Conservation (phyloP, 225 moss, liverwort and hornwort genomes). For the Rhytidiadelphus loreus region DNA sequence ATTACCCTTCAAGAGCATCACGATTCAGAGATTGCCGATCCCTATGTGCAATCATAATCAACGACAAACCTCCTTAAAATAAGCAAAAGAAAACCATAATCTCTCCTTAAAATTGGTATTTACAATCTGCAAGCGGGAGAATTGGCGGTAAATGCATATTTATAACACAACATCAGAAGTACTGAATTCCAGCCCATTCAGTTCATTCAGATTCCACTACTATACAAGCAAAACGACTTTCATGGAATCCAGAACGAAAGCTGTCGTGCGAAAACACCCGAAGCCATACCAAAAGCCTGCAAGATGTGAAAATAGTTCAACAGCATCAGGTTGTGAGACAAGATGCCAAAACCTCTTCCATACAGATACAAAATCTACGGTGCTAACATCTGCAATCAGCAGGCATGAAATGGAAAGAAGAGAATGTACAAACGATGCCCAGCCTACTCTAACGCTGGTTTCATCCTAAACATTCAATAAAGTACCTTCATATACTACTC, state of each 20-base stretch:
- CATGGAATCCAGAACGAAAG: neutral
- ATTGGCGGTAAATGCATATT: neutral
- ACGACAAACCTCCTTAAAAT: neutral
- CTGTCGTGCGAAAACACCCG: neutral
- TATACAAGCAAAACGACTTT: neutral
- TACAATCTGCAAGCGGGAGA: neutral
- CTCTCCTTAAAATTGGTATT: neutral
- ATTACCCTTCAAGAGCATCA: neutral
- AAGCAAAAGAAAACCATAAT: neutral
- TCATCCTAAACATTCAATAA: slow-evolving; percentile 25
- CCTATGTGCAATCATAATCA: neutral
- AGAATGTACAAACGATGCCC: slow-evolving; percentile 20
- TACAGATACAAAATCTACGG: slow-evolving; percentile 22
- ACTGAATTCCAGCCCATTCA: neutral
- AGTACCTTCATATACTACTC: slow-evolving; percentile 64
- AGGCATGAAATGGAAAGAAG: slow-evolving; percentile 11
- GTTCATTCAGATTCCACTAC: neutral
- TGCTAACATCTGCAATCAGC: slow-evolving; percentile 22
- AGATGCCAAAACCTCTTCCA: neutral
- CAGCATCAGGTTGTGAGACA: neutral
- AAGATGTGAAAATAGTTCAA: neutral
- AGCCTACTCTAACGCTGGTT: neutral
- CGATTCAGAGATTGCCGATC: neutral
- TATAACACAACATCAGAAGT: neutral
- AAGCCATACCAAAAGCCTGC: neutral